phyloP scores from a whole-genome alignment of 257 asterid species.

The Solanum chaucha region DNA sequence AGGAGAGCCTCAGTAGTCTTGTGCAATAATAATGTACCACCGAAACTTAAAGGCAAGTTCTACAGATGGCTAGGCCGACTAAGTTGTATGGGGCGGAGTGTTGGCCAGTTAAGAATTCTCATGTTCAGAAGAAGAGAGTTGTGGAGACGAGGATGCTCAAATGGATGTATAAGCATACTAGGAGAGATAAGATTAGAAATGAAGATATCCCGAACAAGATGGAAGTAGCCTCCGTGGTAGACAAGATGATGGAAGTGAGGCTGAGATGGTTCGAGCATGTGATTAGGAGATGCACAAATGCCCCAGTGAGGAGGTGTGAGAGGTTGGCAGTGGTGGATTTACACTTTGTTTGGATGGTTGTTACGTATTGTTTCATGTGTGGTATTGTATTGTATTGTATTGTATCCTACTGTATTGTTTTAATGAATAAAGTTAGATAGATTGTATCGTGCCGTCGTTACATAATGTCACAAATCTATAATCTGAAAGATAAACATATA shows the following conservation, averaged over 20 bases:
- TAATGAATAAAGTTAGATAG: too few relatives aligned
- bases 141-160: not conserved
- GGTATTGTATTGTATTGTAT: too few relatives aligned
- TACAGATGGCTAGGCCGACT: not conserved
- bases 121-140: not conserved
- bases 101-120: not conserved
- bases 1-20: not conserved
- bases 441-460: too few relatives aligned
- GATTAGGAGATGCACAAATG: not conserved
- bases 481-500: too few relatives aligned
- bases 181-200: not conserved
- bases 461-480: too few relatives aligned
- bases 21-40: not conserved
- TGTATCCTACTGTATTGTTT: too few relatives aligned
- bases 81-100: not conserved
- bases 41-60: not conserved
- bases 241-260: not conserved
- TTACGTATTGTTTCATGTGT: too few relatives aligned
- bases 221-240: not conserved
- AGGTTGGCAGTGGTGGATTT: not conserved
- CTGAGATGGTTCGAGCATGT: not conserved
- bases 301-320: not conserved
- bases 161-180: not conserved
- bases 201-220: not conserved
- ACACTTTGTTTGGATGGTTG: too few relatives aligned